Percentiles rank a stretch among this genome's conserved stretches.
phyloP scores from a whole-genome alignment of 164 flowering plant genomes.

The Sedum album region DNA sequence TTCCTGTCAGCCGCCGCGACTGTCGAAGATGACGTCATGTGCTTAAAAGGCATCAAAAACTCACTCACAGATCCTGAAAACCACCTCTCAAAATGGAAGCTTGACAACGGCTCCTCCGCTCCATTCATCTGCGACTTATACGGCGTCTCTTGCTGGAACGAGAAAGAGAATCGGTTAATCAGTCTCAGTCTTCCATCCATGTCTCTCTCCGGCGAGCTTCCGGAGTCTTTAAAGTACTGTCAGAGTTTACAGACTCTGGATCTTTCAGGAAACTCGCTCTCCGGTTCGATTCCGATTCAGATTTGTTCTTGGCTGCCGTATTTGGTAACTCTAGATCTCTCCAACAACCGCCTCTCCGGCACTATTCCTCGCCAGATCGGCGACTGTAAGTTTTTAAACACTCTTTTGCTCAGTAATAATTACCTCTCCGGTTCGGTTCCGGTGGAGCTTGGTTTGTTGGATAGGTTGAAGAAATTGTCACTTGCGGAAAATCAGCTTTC shows the following conservation, averaged over 20 bases:
- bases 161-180: conserved; percentile 40
- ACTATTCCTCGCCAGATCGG: conserved; percentile 35
- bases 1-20: not conserved
- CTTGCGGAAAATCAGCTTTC: conserved; percentile 40
- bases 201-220: conserved; percentile 32
- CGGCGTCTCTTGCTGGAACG: conserved; percentile 62
- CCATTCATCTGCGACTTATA: conserved; percentile 40
- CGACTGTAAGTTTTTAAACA: conserved; percentile 36
- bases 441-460: conserved; percentile 22
- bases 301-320: conserved; percentile 52
- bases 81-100: conserved; percentile 36
- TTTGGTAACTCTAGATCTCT: conserved; percentile 43
- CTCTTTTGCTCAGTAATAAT: conserved; percentile 29
- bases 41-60: conserved; percentile 35
- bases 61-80: conserved; percentile 29
- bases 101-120: conserved; percentile 25
- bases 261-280: conserved; percentile 38
- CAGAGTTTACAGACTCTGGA: conserved; percentile 36
- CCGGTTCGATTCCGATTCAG: conserved; percentile 42
- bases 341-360: conserved; percentile 34
- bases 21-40: conserved; percentile 42
- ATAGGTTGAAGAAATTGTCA: conserved; percentile 36
- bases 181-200: conserved; percentile 31
- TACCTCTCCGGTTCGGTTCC: conserved; percentile 42
- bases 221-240: conserved; percentile 34